Evolutionary conservation across 257 asterid species (phyloP).

Genomic region (Solanum tacnaense): DNA sequence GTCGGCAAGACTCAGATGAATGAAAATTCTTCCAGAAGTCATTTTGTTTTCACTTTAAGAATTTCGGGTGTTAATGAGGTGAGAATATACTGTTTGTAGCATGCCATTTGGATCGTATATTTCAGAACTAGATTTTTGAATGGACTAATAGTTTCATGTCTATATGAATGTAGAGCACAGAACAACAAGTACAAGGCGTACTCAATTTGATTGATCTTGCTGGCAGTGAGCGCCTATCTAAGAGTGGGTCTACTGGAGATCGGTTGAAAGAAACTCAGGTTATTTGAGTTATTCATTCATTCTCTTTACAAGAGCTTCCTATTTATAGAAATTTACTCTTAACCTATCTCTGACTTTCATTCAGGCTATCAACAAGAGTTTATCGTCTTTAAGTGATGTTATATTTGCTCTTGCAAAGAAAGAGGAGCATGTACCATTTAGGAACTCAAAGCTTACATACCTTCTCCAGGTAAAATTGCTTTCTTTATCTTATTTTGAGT

Average conservation of each 20-base stretch:
- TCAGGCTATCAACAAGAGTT: constrained; percentile 91
- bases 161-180: constrained; percentile 46
- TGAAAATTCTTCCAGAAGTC: constrained; percentile 91
- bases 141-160: neutral
- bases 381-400: constrained; percentile 90
- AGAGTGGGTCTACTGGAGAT: constrained; percentile 90
- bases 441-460: constrained; percentile 95
- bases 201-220: constrained; percentile 90
- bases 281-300: neutral
- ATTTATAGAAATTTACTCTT: neutral
- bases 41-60: constrained; percentile 79
- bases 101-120: neutral
- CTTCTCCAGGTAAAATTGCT: constrained; percentile 78
- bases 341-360: neutral
- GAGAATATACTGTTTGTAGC: neutral
- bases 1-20: constrained; percentile 95
- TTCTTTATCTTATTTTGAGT: neutral
- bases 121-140: neutral
- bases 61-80: constrained; percentile 85
- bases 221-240: constrained; percentile 96
- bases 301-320: neutral
- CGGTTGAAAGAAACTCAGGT: constrained; percentile 96
- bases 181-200: constrained; percentile 89
- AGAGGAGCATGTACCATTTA: constrained; percentile 87
- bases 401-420: constrained; percentile 90